Evolutionary conservation across 2,329 filamentous ascomycete genomes (phyloP).

Genomic region (Fusarium sp.): DNA sequence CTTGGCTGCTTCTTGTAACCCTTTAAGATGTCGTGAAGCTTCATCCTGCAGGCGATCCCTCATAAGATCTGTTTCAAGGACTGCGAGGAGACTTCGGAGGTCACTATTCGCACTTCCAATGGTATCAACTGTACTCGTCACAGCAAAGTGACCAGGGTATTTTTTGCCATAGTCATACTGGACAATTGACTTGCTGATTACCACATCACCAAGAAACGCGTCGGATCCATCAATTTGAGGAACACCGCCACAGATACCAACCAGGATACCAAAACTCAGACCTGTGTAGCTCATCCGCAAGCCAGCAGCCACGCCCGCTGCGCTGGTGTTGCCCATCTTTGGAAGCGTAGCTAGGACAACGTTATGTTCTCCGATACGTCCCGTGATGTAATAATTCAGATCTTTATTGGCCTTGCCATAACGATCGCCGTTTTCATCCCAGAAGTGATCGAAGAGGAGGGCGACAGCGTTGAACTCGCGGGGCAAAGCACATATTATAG

Average conservation of each 20-base stretch:
- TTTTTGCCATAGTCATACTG: constrained; percentile 1
- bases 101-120: neutral
- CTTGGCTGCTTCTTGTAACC: neutral
- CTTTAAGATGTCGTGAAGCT: neutral
- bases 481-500: neutral
- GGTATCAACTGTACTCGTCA: neutral
- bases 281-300: constrained; percentile 49
- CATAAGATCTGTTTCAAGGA: neutral
- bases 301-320: constrained; percentile 41
- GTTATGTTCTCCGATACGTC: constrained; percentile 18
- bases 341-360: constrained; percentile 43
- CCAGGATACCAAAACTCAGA: constrained; percentile 51
- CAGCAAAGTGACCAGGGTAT: neutral
- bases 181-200: neutral
- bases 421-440: neutral
- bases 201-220: neutral
- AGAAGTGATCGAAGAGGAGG: constrained; percentile 37
- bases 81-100: neutral
- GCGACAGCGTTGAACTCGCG: neutral
- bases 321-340: constrained; percentile 45
- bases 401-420: constrained; percentile 43
- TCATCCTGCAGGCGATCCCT: neutral
- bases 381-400: constrained; percentile 46
- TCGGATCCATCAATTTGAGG: constrained; percentile 21
- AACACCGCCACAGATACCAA: constrained; percentile 55